These are phyloP conservation scores for Neurospora crassa DNA, from an alignment of 2,329 filamentous ascomycete genomes.

Conservation along the genomic window DNA sequence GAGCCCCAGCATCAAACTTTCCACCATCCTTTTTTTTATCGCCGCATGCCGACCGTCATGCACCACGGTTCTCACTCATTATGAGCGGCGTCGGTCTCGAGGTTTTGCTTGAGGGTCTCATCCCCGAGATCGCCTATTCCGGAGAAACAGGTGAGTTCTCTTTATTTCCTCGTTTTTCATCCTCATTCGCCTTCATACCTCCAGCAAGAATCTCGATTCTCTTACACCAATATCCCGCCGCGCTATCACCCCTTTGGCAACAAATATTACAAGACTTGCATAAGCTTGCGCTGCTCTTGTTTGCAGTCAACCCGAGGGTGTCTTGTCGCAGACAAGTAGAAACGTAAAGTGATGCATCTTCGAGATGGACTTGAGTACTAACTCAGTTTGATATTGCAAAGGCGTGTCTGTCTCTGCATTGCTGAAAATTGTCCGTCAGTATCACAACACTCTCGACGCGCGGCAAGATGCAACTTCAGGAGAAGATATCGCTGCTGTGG, in stretches of 20 bases:
- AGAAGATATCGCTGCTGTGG: conserved; percentile 1
- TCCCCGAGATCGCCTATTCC: conserved; percentile 34
- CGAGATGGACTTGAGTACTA: conserved; percentile 7
- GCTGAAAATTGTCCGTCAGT: conserved; percentile 17
- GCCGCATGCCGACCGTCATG: background rate
- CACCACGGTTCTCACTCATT: conserved; percentile 9
- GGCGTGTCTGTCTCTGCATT: conserved; percentile 15
- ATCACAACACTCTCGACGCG: conserved; percentile 11
- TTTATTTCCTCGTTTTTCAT: background rate
- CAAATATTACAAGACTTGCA: background rate
- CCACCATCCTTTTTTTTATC: background rate
- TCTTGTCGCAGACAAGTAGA: background rate
- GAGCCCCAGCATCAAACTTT: background rate
- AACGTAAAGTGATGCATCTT: background rate
- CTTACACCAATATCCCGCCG: background rate
- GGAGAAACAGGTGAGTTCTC: conserved; percentile 30
- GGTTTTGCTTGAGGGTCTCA: conserved; percentile 34
- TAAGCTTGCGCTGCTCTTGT: background rate
- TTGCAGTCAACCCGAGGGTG: background rate
- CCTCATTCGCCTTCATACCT: background rate
- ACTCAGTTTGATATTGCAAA: conserved; percentile 6
- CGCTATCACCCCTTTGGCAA: background rate
- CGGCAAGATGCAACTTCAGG: conserved; percentile 5
- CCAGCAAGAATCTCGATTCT: background rate
- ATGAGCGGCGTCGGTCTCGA: conserved; percentile 28